phyloP scores from a whole-genome alignment of 352 stramenopile genomes.

The Pythium chondricola region DNA sequence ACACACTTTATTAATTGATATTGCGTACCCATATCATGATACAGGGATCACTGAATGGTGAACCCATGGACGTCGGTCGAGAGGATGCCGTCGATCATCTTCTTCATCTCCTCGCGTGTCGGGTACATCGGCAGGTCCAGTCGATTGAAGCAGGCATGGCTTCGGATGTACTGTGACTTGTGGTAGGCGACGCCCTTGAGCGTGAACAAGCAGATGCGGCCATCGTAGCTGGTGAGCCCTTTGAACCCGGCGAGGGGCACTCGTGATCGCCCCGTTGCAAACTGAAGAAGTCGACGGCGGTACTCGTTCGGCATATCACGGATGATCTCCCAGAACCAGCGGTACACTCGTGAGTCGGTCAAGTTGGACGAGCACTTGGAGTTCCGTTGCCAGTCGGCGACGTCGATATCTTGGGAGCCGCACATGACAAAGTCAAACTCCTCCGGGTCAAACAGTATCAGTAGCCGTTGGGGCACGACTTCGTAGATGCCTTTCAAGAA shows the following conservation, averaged over 20 bases:
- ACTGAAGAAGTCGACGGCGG: slow-evolving; percentile 65
- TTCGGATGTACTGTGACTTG: slow-evolving; percentile 18
- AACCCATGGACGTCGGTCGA: slow-evolving; percentile 21
- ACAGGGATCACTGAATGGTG: slow-evolving; percentile 9
- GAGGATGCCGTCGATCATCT: slow-evolving; percentile 16
- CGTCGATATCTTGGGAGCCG: slow-evolving; percentile 92
- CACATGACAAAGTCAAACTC: slow-evolving; percentile 97
- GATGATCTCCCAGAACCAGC: slow-evolving; percentile 97
- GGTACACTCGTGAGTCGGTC: slow-evolving; percentile 22
- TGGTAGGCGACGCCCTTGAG: slow-evolving; percentile 35
- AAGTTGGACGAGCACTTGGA: slow-evolving; percentile 59
- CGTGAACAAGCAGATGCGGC: slow-evolving; percentile 65
- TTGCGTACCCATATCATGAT: neutral
- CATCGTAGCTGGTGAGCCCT: slow-evolving; percentile 76
- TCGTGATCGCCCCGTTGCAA: slow-evolving; percentile 70
- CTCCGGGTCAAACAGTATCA: slow-evolving; percentile 97
- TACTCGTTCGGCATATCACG: slow-evolving; percentile 82
- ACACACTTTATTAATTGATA: neutral
- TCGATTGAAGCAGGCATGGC: slow-evolving; percentile 24
- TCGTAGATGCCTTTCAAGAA: slow-evolving; percentile 95
- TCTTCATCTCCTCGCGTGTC: slow-evolving; percentile 15
- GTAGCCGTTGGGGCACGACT: slow-evolving; percentile 91
- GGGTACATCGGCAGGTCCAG: slow-evolving; percentile 18
- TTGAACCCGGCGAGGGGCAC: slow-evolving; percentile 73
- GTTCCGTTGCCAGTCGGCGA: slow-evolving; percentile 92